These are phyloP conservation scores for Podaxis carcinomalis DNA, from an alignment of 768 basidiomycete genomes.

Conservation along the genomic window DNA sequence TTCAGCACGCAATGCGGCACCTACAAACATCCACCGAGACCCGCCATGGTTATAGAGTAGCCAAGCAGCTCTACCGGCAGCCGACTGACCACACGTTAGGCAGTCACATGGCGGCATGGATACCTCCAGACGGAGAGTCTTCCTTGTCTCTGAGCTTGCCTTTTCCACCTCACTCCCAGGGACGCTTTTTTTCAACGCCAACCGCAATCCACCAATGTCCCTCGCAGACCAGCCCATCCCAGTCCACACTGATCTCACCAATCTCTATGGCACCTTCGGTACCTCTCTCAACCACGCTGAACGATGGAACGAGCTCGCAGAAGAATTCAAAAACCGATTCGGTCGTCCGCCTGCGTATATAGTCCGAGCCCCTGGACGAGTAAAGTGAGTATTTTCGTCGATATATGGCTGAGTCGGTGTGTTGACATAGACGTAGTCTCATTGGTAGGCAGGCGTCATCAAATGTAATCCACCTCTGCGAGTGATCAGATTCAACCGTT, in stretches of 20 bases:
- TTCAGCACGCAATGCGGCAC: no score
- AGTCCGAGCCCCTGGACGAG: conserved; percentile 73
- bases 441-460: conserved; percentile 33
- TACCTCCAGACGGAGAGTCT: neutral
- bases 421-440: conserved; percentile 23
- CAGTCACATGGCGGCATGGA: neutral
- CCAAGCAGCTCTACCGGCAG: no score
- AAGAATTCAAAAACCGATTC: conserved; percentile 60
- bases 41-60: no score
- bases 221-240: conserved; percentile 53
- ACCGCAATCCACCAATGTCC: conserved; percentile 38
- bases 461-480: neutral
- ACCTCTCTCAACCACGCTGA: conserved; percentile 51
- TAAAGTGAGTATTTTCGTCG: conserved; percentile 50
- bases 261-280: conserved; percentile 50
- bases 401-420: neutral
- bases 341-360: conserved; percentile 67
- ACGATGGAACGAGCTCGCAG: conserved; percentile 59
- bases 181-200: neutral
- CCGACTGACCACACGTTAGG: neutral
- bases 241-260: conserved; percentile 50
- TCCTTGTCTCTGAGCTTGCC: neutral
- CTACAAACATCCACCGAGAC: no score
- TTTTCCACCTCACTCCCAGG: neutral
- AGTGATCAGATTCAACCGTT: conserved; percentile 13